Base-by-base conservation (phyloP, 345 rosid species). In the Zanthoxylum bungeanum region DNA sequence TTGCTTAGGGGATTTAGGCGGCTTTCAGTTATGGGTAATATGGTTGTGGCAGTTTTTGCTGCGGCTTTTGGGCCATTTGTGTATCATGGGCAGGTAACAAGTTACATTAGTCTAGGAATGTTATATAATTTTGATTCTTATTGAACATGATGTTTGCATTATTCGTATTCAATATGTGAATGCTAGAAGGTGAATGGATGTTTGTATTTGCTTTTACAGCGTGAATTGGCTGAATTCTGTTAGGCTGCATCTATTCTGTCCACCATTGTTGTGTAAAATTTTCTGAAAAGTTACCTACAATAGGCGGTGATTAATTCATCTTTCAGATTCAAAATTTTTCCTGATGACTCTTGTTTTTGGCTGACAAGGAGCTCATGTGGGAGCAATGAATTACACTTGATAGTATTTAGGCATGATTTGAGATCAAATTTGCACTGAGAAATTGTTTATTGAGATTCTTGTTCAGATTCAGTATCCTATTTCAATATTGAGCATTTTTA, bases 51-150 rank as follows among this genome's bases (percentile, higher is more conserved):
- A 2, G 92, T 80, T 60, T 91, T 91, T 5, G 82, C 96, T 0
- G 88, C 76, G 7, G 93, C 97, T 3, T 95, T 80, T 82, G 96
- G 89, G 4, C 99, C 98, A 0, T 92, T 95, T 72, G 30, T 86
- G 24, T 91, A 91, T 70, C 73, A 81, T 80, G 91, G 93, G 21
- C 97, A 92, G 97, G 98, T 95, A 70, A 73, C 34, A 33, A 50
- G 19, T 49, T 60, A 7, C 6, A 16, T 25, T 16, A 53, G 27
- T 53, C 59, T 16, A 22, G 24, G 4, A 11, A 1, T 60, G 57
- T 49, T 2, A 8, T 30, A 10, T 58, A 19, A 14, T 51, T 1
- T 52, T 10, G 31, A 60, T 34, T 58, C 7, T 66, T 49, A 22
- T n/a, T 36, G 34, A 44, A 27, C 2, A 4, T 37, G 4, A 49